Conservation (phyloP, 2,329 filamentous ascomycete species). For the Hymenoscyphus fructigenus region DNA sequence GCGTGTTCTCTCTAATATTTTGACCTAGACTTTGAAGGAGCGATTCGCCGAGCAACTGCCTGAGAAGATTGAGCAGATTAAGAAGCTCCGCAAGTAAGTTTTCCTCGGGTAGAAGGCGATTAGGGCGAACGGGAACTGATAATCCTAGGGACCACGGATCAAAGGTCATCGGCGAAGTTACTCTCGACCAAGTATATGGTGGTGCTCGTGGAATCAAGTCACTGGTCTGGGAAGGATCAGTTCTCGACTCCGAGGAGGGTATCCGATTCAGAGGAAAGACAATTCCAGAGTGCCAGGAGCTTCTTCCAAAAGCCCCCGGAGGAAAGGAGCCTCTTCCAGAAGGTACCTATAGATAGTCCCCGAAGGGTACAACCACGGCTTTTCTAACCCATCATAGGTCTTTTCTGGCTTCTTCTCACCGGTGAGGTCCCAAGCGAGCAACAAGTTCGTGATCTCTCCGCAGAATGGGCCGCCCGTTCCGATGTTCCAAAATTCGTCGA, state of each 20-base stretch:
- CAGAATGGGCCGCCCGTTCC: conserved; percentile 97
- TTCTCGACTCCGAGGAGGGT: conserved; percentile 97
- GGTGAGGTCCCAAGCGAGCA: conserved; percentile 97
- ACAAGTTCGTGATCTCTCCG: conserved; percentile 96
- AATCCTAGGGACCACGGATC: conserved; percentile 78
- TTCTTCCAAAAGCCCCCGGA: conserved; percentile 94
- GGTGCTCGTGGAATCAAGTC: conserved; percentile 99
- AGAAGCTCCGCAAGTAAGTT: conserved; percentile 90
- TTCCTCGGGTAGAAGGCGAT: neutral
- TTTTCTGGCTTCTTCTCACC: conserved; percentile 99
- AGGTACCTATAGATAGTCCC: conserved; percentile 55
- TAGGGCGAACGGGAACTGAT: conserved; percentile 20
- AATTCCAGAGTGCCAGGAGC: conserved; percentile 96
- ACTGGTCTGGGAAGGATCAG: conserved; percentile 97
- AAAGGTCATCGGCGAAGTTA: conserved; percentile 97
- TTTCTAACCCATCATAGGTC: conserved; percentile 52
- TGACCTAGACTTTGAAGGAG: conserved; percentile 84
- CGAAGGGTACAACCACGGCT: neutral
- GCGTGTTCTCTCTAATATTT: neutral
- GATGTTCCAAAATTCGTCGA: conserved; percentile 97
- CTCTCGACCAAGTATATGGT: conserved; percentile 98
- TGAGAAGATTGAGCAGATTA: conserved; percentile 98
- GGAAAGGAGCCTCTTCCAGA: conserved; percentile 97
- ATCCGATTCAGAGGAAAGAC: conserved; percentile 99
- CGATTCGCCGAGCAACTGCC: conserved; percentile 95